Evolutionary conservation across 371 early-diverging fungal genomes (phyloP), one percentile per base, ranked within the genome.

Genomic region (Massospora cicadina): DNA sequence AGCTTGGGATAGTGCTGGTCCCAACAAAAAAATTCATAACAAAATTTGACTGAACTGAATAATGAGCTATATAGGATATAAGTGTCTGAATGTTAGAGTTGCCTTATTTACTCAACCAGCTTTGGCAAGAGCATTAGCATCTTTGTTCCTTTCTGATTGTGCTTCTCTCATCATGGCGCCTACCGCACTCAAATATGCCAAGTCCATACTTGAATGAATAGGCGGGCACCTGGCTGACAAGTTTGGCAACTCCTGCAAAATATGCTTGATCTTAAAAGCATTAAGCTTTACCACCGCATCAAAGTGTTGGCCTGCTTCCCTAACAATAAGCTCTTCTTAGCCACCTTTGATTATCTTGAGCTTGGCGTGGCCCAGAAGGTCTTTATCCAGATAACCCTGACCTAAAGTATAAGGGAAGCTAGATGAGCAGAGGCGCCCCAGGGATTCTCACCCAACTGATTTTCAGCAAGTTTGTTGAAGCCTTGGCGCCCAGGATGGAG

Each of bases 141-240:
- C 67, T 83, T 33, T 10, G 5, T 5, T 69, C 72, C 1, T 83
- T 79, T 66, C 88, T 90, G 2, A 71, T 95, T 25, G 83, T 89
- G 53, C 77, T 60, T 7, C 2, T 60, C 2, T 27, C 26, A 30
- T 12, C 60, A 60, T 28, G 30, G 60, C 60, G 5, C 31, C 25
- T 27, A 31, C 60, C 32, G 32, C 60, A 24, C 23, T 28, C 3
- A 82, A 88, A 67, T 85, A 83, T 69, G 94, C 95, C 0, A 87
- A 88, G 65, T 83, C 84, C 31, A 93, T 93, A 86, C 77, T 90
- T 54, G 95, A 94, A 75, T 97, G 98, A 96, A 92, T 95, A 93
- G 86, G 91, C 2, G 85, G 88, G 54, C 79, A 78, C n/a, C 72
- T 93, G 25, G 81, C 83, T 13, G 73, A 79, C 26, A 75, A 81